Base-by-base conservation (phyloP, 345 rosid genomes). In the Eucalyptus marginata region DNA sequence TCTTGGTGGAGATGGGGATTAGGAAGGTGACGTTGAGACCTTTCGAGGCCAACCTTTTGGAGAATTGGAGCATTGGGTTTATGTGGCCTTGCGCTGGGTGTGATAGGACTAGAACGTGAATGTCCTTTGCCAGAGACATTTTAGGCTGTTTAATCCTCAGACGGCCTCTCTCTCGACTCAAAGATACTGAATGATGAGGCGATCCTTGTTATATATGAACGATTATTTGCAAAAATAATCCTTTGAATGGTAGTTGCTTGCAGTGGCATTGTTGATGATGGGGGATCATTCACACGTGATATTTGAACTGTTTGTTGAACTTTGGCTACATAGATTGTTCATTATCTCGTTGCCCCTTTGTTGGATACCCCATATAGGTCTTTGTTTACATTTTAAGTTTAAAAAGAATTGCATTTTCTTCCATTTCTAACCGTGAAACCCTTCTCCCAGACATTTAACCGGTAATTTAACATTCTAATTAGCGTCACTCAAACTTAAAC, bases 1-100 rank as follows among this genome's bases (percentile, higher is more conserved):
- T 93, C 92, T 18, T 52, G 47, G 40, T 44, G 81, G 88, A 50
- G 17, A 56, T 88, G 90, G 92, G 91, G 56, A 89, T 36, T 88
- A 92, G 31, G 7, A 93, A 76, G 44, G 94, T 94, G 86, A 90
- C 90, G 13, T 87, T 92, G 33, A 92, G 90, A 81, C 95, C 94
- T 56, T 94, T 93, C 11, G 93, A 91, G 85, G 89, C 94, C 79
- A 95, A 89, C 49, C 93, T 92, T 87, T 94, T 93, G 89, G 92
- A 93, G 91, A 95, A 93, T 17, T 95, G 94, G 33, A 93, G 88
- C 91, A 94, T 54, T 51, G 96, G 96, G 89, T 92, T 94, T 79
- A 94, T 56, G 94, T 94, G 96, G 84, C 96, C 96, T 92, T 94
- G 96, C 15, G 22, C 88, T 4, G 93, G 94, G 86, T 86, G 92